Evolutionary conservation across 2,329 filamentous ascomycete species (phyloP), one percentile per base, ranked within the genome.

Genomic region (Neofusicoccum parvum): DNA sequence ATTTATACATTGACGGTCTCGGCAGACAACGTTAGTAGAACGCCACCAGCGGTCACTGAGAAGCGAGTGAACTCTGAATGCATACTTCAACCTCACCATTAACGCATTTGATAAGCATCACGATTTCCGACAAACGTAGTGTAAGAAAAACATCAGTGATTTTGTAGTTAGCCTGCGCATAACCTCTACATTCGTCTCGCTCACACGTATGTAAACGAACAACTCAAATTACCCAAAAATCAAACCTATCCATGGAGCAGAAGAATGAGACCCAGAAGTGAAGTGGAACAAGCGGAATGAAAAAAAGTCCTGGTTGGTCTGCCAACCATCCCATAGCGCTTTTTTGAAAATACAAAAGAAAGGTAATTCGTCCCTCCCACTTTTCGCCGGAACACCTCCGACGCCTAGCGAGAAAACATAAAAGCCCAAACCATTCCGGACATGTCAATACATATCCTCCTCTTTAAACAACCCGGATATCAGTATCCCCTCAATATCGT

Each of bases 301-400:
- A n/a, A 48, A 48, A 49, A 7, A 23, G 11, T 32, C 39, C 39
- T 6, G 15, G 54, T 23, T 34, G n/a, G n/a, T 34, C 37, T 23
- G 15, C 54, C 27, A 59, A 32, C 54, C 56, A 5, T 14, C 56
- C 23, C 32, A 48, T n/a, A 48, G 56, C 23, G 43, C 56, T 60
- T 60, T 60, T 32, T 39, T 12, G 14, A 39, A 15, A 11, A 17
- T 17, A 32, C 27, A 56, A 32, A 43, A 43, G 3, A 48, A 45
- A 6, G 17, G n/a, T 45, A 34, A 59, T 17, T 11, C 54, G 39
- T 11, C 27, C 7, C 5, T 23, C 56, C 56, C 41, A 32, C 27
- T 32, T 32, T 32, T 32, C 56, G 56, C 56, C 56, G 56, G 56
- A 60, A 60, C 56, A 48, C 56, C 56, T 48, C 56, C 56, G 56